Conservation (phyloP, 345 rosid genomes). For the Isatis tinctoria region DNA sequence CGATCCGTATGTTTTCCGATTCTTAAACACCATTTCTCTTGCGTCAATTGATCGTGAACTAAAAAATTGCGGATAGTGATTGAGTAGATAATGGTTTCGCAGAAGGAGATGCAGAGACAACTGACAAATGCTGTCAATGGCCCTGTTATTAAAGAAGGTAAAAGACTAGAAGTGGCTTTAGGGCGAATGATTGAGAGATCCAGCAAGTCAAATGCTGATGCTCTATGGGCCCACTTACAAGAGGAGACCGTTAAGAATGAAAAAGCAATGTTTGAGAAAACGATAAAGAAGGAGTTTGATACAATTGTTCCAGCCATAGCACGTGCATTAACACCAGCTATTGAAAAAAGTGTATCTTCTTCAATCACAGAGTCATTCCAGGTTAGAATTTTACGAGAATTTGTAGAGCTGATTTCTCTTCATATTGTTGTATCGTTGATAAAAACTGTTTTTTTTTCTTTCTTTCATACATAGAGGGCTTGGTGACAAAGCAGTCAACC, state of each 20-base stretch:
- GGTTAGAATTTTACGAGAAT: slow-evolving; percentile 42
- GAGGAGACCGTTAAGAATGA: slow-evolving; percentile 69
- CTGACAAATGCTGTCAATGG: slow-evolving; percentile 50
- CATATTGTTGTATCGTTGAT: not conserved
- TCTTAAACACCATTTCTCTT: no score
- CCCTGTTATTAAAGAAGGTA: slow-evolving; percentile 65
- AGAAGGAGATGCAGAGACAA: slow-evolving; percentile 85
- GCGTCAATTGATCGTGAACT: no score
- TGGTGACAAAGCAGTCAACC: slow-evolving; percentile 86
- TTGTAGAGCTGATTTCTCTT: not conserved
- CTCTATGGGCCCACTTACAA: slow-evolving; percentile 75
- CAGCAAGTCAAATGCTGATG: slow-evolving; percentile 67
- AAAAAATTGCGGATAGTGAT: no score
- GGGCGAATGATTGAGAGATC: slow-evolving; percentile 72
- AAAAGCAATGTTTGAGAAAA: slow-evolving; percentile 62
- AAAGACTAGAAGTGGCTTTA: slow-evolving; percentile 67
- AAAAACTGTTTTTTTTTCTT: slow-evolving; percentile 19
- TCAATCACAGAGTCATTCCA: slow-evolving; percentile 77
- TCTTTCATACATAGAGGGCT: slow-evolving; percentile 60
- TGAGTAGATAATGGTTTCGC: slow-evolving; percentile 59
- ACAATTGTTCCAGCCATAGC: slow-evolving; percentile 47
- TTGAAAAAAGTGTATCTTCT: slow-evolving; percentile 65
- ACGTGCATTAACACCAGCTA: slow-evolving; percentile 54
- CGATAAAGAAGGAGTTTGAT: slow-evolving; percentile 64
- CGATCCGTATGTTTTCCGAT: no score